These are phyloP conservation scores for Spirogloea muscicola DNA, from an alignment of 139 green algal genomes.

Conservation along the genomic window DNA sequence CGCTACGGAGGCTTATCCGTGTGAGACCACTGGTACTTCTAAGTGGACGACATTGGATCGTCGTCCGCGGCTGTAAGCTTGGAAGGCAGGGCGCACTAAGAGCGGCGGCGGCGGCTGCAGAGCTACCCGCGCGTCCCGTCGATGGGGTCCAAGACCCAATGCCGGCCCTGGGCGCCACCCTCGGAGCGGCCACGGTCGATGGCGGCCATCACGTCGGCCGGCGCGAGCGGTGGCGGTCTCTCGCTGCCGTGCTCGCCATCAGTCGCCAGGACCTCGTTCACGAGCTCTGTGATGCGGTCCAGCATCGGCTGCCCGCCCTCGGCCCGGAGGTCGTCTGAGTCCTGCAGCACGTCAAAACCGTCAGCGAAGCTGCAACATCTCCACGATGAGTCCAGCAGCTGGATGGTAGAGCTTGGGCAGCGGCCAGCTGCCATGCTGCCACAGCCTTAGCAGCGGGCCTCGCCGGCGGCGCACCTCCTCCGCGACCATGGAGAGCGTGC, in stretches of 20 bases:
- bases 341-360: slow-evolving; percentile 15
- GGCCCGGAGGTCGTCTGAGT: slow-evolving; percentile 31
- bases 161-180: slow-evolving; percentile 39
- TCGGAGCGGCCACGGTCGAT: slow-evolving; percentile 48
- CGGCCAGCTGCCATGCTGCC: too few relatives aligned
- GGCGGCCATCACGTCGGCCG: slow-evolving; percentile 27
- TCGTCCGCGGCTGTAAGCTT: too few relatives aligned
- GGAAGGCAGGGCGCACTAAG: background rate
- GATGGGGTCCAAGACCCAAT: slow-evolving; percentile 59
- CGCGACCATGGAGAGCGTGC: slow-evolving; percentile 76
- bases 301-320: slow-evolving; percentile 64
- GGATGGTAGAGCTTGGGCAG: too few relatives aligned
- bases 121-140: slow-evolving; percentile 51
- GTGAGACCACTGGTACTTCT: too few relatives aligned
- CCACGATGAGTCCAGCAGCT: too few relatives aligned
- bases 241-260: background rate
- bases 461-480: slow-evolving; percentile 87
- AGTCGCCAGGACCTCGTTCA: slow-evolving; percentile 65
- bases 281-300: slow-evolving; percentile 75
- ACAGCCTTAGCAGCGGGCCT: too few relatives aligned
- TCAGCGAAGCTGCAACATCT: too few relatives aligned
- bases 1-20: too few relatives aligned
- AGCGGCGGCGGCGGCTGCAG: background rate
- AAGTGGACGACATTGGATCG: too few relatives aligned
- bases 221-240: background rate